Percentiles rank a stretch among this genome's conserved stretches.
phyloP scores from a whole-genome alignment of 2,329 filamentous ascomycete species.

The Chaetoscypha palmicola region DNA sequence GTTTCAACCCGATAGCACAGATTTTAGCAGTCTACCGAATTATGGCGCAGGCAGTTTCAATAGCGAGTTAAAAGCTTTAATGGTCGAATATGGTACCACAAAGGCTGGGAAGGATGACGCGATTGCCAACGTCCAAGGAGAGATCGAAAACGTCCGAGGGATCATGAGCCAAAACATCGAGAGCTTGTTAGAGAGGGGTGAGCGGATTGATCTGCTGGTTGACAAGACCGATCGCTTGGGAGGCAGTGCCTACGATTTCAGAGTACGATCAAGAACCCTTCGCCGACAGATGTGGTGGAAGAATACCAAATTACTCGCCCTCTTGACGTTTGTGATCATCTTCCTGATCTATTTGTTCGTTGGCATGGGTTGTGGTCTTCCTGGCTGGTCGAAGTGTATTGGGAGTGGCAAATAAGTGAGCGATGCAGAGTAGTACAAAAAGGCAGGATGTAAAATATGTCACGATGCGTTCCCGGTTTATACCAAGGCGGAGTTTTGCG shows the following conservation, averaged over 20 bases:
- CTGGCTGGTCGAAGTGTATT: constrained; percentile 38
- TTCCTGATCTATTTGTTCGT: constrained; percentile 67
- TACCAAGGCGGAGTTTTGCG: constrained; percentile 11
- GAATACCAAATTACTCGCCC: constrained; percentile 88
- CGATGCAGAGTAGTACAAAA: not conserved
- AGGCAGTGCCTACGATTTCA: constrained; percentile 81
- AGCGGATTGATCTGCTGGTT: constrained; percentile 87
- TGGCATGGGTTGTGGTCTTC: constrained; percentile 65
- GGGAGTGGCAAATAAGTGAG: constrained; percentile 10
- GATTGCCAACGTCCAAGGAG: constrained; percentile 71
- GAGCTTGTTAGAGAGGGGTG: constrained; percentile 78
- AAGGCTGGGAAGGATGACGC: constrained; percentile 71
- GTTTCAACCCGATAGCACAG: constrained; percentile 58
- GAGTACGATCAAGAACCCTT: constrained; percentile 76
- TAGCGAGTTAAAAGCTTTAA: constrained; percentile 63
- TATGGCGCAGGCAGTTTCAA: constrained; percentile 93
- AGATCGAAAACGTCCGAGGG: constrained; percentile 86
- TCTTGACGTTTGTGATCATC: constrained; percentile 65
- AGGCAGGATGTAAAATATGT: constrained; percentile 3
- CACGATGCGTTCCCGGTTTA: constrained; percentile 4
- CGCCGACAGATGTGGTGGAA: constrained; percentile 99
- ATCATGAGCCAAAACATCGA: constrained; percentile 98
- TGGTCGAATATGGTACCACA: constrained; percentile 79
- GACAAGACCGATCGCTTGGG: constrained; percentile 94
- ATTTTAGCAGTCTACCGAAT: constrained; percentile 72